phyloP scores from a whole-genome alignment of 192 early-diverging fungal species.

The Fimicolochytrium jonesii region DNA sequence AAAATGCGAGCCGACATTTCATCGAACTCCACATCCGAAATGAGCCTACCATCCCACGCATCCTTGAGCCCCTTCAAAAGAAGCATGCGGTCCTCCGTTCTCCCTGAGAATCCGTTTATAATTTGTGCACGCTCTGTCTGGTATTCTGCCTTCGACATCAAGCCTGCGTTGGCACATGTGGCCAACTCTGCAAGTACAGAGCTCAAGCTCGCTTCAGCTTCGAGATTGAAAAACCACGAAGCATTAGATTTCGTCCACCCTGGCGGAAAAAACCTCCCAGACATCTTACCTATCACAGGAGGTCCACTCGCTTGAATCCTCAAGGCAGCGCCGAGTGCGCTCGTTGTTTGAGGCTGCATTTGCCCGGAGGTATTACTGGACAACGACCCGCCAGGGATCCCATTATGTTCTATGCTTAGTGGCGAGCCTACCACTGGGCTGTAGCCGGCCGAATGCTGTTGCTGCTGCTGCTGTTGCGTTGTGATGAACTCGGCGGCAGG shows the following conservation, averaged over 20 bases:
- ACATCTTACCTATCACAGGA: not conserved
- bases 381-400: too few relatives aligned
- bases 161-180: not conserved
- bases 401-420: too few relatives aligned
- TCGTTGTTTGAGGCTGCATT: too few relatives aligned
- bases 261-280: too few relatives aligned
- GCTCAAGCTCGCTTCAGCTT: not conserved
- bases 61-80: slow-evolving; percentile 11
- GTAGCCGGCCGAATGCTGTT: too few relatives aligned
- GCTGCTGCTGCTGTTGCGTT: not conserved
- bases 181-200: not conserved
- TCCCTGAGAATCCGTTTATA: not conserved
- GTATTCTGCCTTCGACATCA: slow-evolving; percentile 6
- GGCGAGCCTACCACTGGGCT: too few relatives aligned
- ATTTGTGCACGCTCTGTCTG: not conserved
- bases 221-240: too few relatives aligned
- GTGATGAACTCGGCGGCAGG: not conserved
- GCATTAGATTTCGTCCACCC: too few relatives aligned
- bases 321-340: not conserved
- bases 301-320: not conserved
- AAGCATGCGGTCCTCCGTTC: slow-evolving; percentile 6
- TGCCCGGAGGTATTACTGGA: too few relatives aligned
- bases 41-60: slow-evolving; percentile 10
- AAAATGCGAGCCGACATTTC: not conserved
- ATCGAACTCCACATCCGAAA: slow-evolving; percentile 11